Conservation (phyloP, 2,329 filamentous ascomycete species). For the Aspergillus uvarum region DNA sequence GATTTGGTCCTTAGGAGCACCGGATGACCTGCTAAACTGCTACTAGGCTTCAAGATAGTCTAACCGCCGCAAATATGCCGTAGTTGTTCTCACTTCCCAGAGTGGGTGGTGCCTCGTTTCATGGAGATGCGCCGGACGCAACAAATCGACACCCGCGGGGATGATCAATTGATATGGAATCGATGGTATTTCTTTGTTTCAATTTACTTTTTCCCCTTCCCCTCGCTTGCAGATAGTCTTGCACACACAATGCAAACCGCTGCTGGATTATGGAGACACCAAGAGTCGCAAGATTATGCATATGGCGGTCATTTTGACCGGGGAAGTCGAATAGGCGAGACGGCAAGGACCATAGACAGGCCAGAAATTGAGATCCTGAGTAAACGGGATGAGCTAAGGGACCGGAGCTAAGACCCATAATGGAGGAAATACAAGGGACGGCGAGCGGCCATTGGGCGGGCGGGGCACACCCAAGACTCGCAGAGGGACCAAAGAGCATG, state of each 20-base stretch:
- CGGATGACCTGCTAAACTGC: not conserved
- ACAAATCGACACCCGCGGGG: not conserved
- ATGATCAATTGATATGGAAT: not conserved
- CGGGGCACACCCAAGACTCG: conserved; percentile 2
- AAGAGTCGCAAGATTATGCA: not conserved
- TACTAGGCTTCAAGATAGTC: not conserved
- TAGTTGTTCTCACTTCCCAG: not conserved
- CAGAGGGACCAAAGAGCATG: conserved; percentile 10
- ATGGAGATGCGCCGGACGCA: not conserved
- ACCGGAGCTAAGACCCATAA: not conserved
- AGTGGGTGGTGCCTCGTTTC: conserved; percentile 1
- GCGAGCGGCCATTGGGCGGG: conserved; percentile 13
- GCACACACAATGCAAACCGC: not conserved
- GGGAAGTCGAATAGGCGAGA: conserved; percentile 7
- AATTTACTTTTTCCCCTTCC: not conserved
- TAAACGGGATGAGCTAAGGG: conserved; percentile 3
- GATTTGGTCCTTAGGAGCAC: not conserved
- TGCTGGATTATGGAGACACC: not conserved
- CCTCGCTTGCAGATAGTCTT: not conserved
- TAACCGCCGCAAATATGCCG: not conserved
- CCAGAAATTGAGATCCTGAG: conserved; percentile 10
- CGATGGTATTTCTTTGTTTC: not conserved
- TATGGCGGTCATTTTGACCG: not conserved
- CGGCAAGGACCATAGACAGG: conserved; percentile 10
- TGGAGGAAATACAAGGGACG: not conserved